phyloP scores from a whole-genome alignment of 2,329 filamentous ascomycete genomes.

The Colletotrichum coccodes region DNA sequence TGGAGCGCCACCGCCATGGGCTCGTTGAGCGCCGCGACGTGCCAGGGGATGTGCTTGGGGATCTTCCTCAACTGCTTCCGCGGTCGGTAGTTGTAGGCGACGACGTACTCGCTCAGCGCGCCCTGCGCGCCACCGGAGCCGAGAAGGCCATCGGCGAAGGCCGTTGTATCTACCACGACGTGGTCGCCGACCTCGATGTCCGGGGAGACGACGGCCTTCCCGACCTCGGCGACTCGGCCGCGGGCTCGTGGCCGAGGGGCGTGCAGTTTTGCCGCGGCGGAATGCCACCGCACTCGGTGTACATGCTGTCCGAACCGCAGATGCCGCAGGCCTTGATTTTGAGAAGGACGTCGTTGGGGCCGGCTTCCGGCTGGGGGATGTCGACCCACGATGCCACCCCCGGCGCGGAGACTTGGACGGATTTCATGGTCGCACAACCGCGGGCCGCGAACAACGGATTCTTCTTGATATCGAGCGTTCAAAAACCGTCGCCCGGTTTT shows the following conservation, averaged over 20 bases:
- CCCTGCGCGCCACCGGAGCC: conserved; percentile 4
- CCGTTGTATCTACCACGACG: conserved; percentile 7
- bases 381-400: conserved; percentile 11
- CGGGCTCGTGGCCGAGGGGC: conserved; percentile 5
- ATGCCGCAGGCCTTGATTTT: conserved; percentile 17
- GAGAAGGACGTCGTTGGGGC: conserved; percentile 3
- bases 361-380: not conserved
- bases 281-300: not conserved
- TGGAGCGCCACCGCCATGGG: conserved; percentile 17
- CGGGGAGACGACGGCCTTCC: not conserved
- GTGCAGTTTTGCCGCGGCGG: not conserved
- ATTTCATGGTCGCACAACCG: not conserved
- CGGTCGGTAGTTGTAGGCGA: conserved; percentile 1
- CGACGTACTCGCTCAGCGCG: conserved; percentile 12
- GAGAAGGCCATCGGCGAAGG: not conserved
- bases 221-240: conserved; percentile 5
- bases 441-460: not conserved
- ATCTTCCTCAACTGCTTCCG: conserved; percentile 5
- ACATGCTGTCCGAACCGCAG: conserved; percentile 13
- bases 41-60: not conserved
- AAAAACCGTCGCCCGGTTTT: not conserved
- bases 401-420: not conserved
- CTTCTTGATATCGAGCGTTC: not conserved
- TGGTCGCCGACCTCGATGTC: conserved; percentile 7
- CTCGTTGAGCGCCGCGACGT: conserved; percentile 14